A percentile compares a stretch with the other conserved stretches of the same genome.
Conservation (phyloP, 208 protist genomes). For the Leishmania tropica region DNA sequence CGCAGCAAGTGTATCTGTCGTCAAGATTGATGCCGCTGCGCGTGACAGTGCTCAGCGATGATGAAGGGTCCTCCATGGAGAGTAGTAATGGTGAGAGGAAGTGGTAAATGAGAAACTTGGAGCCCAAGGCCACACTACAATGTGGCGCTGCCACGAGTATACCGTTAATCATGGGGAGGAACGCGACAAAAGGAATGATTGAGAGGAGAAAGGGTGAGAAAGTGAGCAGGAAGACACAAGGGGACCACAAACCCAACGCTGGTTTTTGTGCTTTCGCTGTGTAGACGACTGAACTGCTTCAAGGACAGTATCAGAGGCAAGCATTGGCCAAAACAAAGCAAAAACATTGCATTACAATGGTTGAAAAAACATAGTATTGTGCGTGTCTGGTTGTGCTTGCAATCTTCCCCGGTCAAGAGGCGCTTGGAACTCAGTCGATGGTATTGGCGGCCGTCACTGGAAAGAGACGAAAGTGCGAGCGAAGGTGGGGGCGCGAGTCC, state of each 20-base stretch:
- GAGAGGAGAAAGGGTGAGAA: not conserved
- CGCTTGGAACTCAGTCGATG: not conserved
- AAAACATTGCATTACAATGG: not conserved
- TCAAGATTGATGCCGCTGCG: slow-evolving; percentile 9
- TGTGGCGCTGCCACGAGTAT: not conserved
- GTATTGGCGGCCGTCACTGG: not conserved
- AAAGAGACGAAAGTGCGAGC: not conserved
- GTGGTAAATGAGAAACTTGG: not conserved
- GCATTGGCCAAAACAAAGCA: too few relatives aligned
- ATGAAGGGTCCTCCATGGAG: not conserved
- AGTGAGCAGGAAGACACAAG: too few relatives aligned
- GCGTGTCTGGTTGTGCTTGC: not conserved
- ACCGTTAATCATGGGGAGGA: too few relatives aligned
- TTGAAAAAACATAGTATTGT: not conserved
- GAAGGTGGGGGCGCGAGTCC: not conserved
- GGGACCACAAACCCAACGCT: too few relatives aligned
- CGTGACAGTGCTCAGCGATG: not conserved
- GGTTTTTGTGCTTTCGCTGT: too few relatives aligned
- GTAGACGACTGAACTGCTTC: not conserved
- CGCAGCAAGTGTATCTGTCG: slow-evolving; percentile 2
- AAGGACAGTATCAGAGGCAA: not conserved
- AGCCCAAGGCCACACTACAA: not conserved
- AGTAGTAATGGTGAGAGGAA: not conserved
- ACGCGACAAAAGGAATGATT: not conserved
- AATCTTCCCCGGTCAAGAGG: not conserved